Evolutionary conservation across 2,329 filamentous ascomycete species (phyloP).

Genomic region (Leptographium radiaticola): DNA sequence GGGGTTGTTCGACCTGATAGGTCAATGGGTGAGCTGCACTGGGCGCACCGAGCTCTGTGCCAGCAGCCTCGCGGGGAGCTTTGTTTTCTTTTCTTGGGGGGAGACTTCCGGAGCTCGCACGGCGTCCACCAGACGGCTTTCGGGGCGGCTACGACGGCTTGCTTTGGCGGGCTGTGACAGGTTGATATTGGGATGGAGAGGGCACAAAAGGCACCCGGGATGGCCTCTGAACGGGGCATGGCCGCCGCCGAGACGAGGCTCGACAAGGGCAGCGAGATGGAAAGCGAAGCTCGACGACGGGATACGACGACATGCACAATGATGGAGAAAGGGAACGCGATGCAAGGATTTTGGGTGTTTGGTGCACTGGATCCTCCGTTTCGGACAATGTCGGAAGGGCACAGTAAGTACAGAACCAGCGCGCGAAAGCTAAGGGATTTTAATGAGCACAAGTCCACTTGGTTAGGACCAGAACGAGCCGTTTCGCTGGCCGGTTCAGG

Average conservation of each 20-base stretch:
- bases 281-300: neutral
- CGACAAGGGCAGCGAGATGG: neutral
- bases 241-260: neutral
- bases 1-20: neutral
- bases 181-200: neutral
- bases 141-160: too few species aligned
- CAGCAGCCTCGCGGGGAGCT: neutral
- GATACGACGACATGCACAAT: neutral
- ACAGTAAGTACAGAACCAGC: too few species aligned
- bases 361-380: neutral
- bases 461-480: neutral
- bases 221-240: neutral
- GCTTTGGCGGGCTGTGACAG: too few species aligned
- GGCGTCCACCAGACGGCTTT: neutral
- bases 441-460: neutral
- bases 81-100: neutral
- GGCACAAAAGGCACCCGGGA: neutral
- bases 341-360: neutral
- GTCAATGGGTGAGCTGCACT: neutral
- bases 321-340: neutral
- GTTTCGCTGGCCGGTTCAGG: neutral
- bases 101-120: constrained; percentile 1
- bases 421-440: neutral
- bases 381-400: constrained; percentile 3
- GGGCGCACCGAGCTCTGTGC: neutral